Evolutionary conservation across 108 stramenopile genomes (phyloP), one percentile per base, ranked within the genome.

Genomic region (Fragilaria radians): DNA sequence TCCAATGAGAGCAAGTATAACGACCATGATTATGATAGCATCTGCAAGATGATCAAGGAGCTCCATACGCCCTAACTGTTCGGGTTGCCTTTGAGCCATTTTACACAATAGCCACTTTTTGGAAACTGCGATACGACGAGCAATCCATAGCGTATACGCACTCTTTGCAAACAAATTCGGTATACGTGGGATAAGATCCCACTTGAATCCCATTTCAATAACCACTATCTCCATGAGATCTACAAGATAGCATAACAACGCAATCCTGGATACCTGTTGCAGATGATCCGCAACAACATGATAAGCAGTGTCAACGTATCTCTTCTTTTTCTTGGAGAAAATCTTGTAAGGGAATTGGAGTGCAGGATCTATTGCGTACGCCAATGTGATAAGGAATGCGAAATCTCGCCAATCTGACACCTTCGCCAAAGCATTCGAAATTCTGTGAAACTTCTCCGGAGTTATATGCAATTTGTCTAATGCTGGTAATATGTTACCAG

Each of bases 1-100:
- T 33, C 66, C 71, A 23, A 66, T n/a, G 29, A 72, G 36, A 9
- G 32, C 24, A 45, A 66, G 22, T 11, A 21, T 28, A 22, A 48
- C 31, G 26, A 28, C 14, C 17, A 27, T 36, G 30, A 58, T 53
- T n/a, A 72, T 66, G 25, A 65, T 4, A 17, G 59, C 54, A 34
- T 72, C 59, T 34, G 57, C 23, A 42, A 72, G 23, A 11, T 48
- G 64, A 61, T 58, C 33, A 3, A 34, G 3, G 28, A 57, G n/a
- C 55, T 34, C 1, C 28, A 21, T 32, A 19, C 55, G 29, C 7
- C 32, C 55, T 19, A 51, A 25, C 19, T 51, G 50, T 19, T 51
- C 50, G 17, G 24, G 23, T 51, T 21, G 50, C 50, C 19, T 25
- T 21, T 51, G 7, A 9, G 7, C 9, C 24, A 21, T 21, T 7